phyloP scores from a whole-genome alignment of 805 yeast genomes.

The Lachancea quebecensis region DNA sequence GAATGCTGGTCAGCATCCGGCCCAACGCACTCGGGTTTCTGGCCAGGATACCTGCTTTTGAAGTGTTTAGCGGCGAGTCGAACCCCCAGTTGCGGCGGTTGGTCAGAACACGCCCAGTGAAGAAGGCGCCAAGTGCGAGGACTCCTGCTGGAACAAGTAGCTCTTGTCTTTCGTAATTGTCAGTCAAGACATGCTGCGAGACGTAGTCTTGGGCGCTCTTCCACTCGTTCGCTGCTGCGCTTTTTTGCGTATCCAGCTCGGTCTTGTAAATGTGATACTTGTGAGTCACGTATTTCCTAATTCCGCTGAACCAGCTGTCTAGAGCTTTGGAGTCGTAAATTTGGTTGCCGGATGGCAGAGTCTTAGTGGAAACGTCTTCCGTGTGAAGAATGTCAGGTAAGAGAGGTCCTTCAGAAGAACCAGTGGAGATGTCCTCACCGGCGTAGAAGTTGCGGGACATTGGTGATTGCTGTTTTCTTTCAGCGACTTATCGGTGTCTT shows the following conservation, averaged over 20 bases:
- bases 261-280: conserved; percentile 11
- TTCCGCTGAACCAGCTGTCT: conserved; percentile 8
- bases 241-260: conserved; percentile 18
- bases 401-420: conserved; percentile 5
- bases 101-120: conserved; percentile 23
- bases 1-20: conserved; percentile 18
- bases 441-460: conserved; percentile 6
- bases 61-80: conserved; percentile 5
- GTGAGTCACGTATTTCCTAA: conserved; percentile 10
- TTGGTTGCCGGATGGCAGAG: conserved; percentile 15
- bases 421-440: neutral
- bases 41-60: conserved; percentile 7
- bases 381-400: conserved; percentile 7
- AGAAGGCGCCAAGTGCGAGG: conserved; percentile 24
- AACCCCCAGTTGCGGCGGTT: conserved; percentile 24
- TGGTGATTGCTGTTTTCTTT: neutral
- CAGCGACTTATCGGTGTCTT: neutral
- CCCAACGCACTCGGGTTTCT: conserved; percentile 13
- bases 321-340: conserved; percentile 11
- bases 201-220: conserved; percentile 13
- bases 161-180: conserved; percentile 19
- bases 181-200: conserved; percentile 17
- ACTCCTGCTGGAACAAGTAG: conserved; percentile 23
- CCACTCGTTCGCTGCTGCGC: conserved; percentile 10
- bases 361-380: conserved; percentile 4